Evolutionary conservation across 2,329 filamentous ascomycete genomes (phyloP), one percentile per base, ranked within the genome.

Genomic region (Myriosclerotinia scirpicola): DNA sequence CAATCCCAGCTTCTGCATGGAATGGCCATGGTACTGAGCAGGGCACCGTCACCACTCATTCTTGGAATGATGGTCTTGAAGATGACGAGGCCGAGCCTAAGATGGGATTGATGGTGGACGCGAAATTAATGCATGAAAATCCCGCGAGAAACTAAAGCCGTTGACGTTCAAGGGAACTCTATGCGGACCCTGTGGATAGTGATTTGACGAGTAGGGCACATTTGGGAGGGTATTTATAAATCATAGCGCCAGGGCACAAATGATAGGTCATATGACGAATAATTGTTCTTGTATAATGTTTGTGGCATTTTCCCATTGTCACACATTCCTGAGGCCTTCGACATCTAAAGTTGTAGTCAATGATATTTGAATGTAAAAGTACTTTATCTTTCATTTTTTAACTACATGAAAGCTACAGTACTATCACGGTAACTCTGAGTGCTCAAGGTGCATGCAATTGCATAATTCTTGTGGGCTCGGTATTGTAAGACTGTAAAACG

Each of bases 11-110:
- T 60, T 90, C 88, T 12, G 85, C 84, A 5, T 90, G 87, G 88
- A 90, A 89, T 73, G 88, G 88, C 55, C 89, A 85, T 81, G 87
- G 86, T 34, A 84, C 85, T 72, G 81, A 82, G 0, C 82, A 84
- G 20, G 88, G 88, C 15, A 90, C 88, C 3, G 89, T 86, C 70
- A 88, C 86, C 1, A 79, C 89, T 36, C 88, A 90, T 77, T 82
- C 81, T 12, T 91, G 88, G 88, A 89, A 88, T 67, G 86, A 89
- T 70, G 85, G 82, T 7, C 75, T 82, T 15, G 80, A 83, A 7
- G 79, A 82, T 30, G 86, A 88, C 68, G 85, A 89, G 70, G 86
- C 80, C 8, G 79, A 79, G n/a, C 82, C 81, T 1, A 77, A 77
- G 26, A 81, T 85, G 79, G 69, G 76, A 75, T 66, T 78, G 80